Conservation (phyloP, 257 asterid genomes). For the Plantago elongata region DNA sequence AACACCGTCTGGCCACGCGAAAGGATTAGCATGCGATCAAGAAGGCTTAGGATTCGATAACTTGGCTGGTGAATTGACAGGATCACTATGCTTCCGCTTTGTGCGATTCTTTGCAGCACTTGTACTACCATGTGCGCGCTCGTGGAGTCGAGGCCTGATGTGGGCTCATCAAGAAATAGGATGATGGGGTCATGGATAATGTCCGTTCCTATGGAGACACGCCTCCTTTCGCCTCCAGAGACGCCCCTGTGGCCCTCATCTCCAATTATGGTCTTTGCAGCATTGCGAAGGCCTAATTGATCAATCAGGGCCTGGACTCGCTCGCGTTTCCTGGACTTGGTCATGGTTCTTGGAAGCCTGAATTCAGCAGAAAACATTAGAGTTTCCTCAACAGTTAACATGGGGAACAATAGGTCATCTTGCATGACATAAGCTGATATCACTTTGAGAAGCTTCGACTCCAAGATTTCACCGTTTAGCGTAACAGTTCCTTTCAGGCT, state of each 20-base stretch:
- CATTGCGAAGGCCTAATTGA: conserved; percentile 43
- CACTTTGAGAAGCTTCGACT: conserved; percentile 41
- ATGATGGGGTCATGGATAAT: conserved; percentile 58
- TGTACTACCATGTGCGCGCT: conserved; percentile 55
- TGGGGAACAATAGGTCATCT: conserved; percentile 49
- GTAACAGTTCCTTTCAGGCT: conserved; percentile 45
- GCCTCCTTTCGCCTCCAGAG: conserved; percentile 47
- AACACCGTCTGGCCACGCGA: conserved; percentile 51
- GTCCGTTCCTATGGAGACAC: conserved; percentile 55
- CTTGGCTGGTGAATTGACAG: conserved; percentile 60
- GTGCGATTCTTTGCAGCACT: conserved; percentile 49
- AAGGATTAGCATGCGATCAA: conserved; percentile 44
- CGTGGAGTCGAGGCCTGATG: conserved; percentile 57
- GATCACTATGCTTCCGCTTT: conserved; percentile 52
- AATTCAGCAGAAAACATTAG: conserved; percentile 58
- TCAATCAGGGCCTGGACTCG: conserved; percentile 50
- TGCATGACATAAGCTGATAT: conserved; percentile 66
- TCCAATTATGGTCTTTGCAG: conserved; percentile 45
- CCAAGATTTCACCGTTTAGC: conserved; percentile 45
- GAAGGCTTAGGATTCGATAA: conserved; percentile 38
- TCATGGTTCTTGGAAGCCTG: conserved; percentile 40
- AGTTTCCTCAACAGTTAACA: conserved; percentile 56
- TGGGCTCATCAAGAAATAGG: conserved; percentile 59
- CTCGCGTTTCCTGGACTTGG: conserved; percentile 32
- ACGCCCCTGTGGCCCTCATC: conserved; percentile 67